Evolutionary conservation across 768 basidiomycete species (phyloP).

Genomic region (Boletus eberwhitei): DNA sequence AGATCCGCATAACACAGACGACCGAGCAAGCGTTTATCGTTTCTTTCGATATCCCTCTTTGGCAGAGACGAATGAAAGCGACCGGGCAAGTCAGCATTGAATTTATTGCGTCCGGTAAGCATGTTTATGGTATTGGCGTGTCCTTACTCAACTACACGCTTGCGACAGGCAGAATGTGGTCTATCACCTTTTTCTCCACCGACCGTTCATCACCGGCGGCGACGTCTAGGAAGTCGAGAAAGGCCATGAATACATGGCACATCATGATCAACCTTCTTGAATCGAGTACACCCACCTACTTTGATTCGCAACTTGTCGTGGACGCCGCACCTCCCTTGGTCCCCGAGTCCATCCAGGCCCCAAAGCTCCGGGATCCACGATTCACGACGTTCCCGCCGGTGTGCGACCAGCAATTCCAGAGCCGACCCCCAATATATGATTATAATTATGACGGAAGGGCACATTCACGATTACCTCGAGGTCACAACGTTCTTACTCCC

Average conservation of each 20-base stretch:
- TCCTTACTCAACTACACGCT: background rate
- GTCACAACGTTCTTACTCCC: background rate
- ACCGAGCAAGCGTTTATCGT: conserved; percentile 48
- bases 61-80: conserved; percentile 69
- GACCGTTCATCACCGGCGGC: background rate
- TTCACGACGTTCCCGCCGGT: background rate
- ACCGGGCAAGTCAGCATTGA: conserved; percentile 55
- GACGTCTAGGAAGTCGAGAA: conserved; percentile 7
- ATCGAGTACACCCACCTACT: conserved; percentile 18
- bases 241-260: conserved; percentile 30
- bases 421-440: background rate
- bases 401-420: background rate
- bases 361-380: background rate
- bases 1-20: conserved; percentile 48
- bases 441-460: background rate
- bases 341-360: background rate
- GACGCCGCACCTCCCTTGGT: background rate
- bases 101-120: conserved; percentile 50
- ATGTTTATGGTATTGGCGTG: background rate
- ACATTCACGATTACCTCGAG: background rate
- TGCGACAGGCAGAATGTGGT: conserved; percentile 24
- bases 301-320: conserved; percentile 14
- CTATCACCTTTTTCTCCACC: conserved; percentile 20
- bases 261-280: conserved; percentile 39
- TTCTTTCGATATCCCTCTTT: conserved; percentile 50